Base-by-base conservation (phyloP, 257 asterid genomes). In the Fraxinus cuspidata region DNA sequence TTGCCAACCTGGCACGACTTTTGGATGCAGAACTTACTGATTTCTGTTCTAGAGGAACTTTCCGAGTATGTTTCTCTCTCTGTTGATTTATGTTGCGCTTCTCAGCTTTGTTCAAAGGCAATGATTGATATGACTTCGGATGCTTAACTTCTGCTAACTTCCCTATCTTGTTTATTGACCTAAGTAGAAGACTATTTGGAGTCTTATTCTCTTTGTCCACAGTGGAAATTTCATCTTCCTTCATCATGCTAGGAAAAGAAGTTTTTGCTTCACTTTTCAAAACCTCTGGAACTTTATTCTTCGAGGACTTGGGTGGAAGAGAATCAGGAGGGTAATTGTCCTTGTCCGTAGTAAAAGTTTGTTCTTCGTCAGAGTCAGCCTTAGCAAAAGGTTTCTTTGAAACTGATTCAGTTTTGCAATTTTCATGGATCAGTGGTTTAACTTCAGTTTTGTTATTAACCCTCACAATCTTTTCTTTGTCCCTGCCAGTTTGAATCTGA, bases 181-280 rank as follows among this genome's bases (percentile, higher is more conserved):
- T 85, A 66, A 81, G 69, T 42, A 80, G 74, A 64, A 56, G 82
- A 65, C 83, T 83, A 72, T 53, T 76, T 29, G 88, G 90, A 80
- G 88, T 85, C 77, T 83, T 80, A 49, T 91, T 91, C 89, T 91
- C 96, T 82, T 91, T 86, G 83, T 88, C 92, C 21, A 94, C 86
- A 70, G 88, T 88, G 83, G 31, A 78, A 19, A 18, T 66, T 74
- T 87, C 84, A 63, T 81, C 89, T 53, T 80, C 85, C 66, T 78
- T 76, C 77, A 80, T 81, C 44, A 75, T 47, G 56, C 67, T 70
- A 69, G 84, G 75, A 71, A 76, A 76, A 35, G 81, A 38, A 77
- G 79, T 69, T 58, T 79, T 74, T 23, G 78, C 81, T 80, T 25
- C 71, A 72, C 66, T 74, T 81, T 74, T 75, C 80, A 76, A 82